Percentiles rank a stretch among this genome's conserved stretches.
Conservation (phyloP, 441 rosid genomes). For the Arabidopsis hybrid region DNA sequence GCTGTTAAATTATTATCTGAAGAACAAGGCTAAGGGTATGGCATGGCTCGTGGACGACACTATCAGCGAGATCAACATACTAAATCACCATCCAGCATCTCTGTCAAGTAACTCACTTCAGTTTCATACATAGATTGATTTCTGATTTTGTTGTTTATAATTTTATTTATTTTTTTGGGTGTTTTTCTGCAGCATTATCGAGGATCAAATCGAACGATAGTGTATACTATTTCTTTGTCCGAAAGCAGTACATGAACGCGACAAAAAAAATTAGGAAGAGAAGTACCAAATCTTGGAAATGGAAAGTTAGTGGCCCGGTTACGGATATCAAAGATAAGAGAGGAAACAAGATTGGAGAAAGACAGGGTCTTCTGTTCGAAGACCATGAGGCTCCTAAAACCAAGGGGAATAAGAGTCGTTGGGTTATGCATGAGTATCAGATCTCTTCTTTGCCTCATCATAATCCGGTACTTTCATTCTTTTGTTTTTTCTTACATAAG, state of each 20-base stretch:
- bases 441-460: constrained; percentile 8
- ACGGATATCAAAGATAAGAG: background rate
- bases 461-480: background rate
- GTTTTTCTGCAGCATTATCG: background rate
- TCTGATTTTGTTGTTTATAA: background rate
- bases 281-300: background rate
- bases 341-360: background rate
- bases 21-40: constrained; percentile 6
- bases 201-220: background rate
- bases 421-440: constrained; percentile 3
- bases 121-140: too few species aligned
- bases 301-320: background rate
- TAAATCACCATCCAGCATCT: background rate
- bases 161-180: too few species aligned
- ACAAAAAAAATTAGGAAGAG: background rate
- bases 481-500: too few species aligned
- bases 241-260: background rate
- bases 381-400: background rate
- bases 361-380: background rate
- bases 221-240: background rate
- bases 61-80: constrained; percentile 12
- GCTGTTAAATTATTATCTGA: background rate
- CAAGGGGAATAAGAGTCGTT: background rate
- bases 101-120: background rate
- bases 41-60: background rate